Evolutionary conservation across 108 stramenopile genomes (phyloP), one percentile per base, ranked within the genome.

Genomic region (Aurantiochytrium sp.): DNA sequence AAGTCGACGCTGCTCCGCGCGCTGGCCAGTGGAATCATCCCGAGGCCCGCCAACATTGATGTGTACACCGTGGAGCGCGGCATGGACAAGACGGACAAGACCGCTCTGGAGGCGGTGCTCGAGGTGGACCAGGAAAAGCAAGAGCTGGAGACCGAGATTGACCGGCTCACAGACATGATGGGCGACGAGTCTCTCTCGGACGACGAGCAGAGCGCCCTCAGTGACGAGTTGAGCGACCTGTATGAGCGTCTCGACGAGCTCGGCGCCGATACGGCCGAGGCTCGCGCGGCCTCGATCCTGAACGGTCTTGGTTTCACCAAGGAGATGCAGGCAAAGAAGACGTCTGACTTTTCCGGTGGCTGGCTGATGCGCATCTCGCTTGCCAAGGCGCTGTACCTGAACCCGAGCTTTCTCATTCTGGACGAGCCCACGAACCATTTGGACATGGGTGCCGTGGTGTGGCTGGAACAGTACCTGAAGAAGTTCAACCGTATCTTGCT

Each of bases 351-450:
- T 92, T 93, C 92, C 90, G 99, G 99, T 89, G 99, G 99, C 42
- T 99, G 99, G 99, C 93, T 98, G 42, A 99, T 99, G 98, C 95
- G 98, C 60, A 98, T 99, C 42, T 96, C 98, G 12, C 91, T 99
- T 53, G 97, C 98, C 35, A 92, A 97, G 49, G 99, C 99, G 21
- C 92, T 99, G 25, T 99, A 98, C 91, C 91, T 99, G 73, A 94
- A 97, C 92, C 97, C 99, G 25, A 96, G 97, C 88, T 96, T 97
- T 91, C 93, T 98, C 28, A 91, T 98, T 89, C 89, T 99, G 88
- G 96, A 96, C 89, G 95, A 97, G 90, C 95, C 96, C 1, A 96
- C 96, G 6, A 96, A 96, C 76, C 96, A 96, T 87, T 91, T 96
- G 88, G 95, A 96, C 92, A 97, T 99, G 97, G 99, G 98, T 89